Evolutionary conservation across 345 rosid genomes (phyloP).

Genomic region (Gossypium australe): DNA sequence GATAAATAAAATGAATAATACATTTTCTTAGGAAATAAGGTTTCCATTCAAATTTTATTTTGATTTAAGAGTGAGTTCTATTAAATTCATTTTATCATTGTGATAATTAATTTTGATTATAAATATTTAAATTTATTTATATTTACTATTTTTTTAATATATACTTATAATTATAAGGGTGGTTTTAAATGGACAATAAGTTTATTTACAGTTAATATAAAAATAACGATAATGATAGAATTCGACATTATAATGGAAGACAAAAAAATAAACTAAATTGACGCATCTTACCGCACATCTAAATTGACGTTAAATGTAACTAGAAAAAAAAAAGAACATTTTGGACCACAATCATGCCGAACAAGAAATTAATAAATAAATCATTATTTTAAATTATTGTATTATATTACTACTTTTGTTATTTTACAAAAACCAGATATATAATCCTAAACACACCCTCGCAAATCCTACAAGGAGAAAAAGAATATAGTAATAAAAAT

Average conservation of each 20-base stretch:
- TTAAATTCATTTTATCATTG: too few species aligned
- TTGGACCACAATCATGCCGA: too few species aligned
- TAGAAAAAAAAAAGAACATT: too few species aligned
- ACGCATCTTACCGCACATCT: rapidly evolving
- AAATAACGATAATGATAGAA: rapidly evolving
- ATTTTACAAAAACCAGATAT: neutral
- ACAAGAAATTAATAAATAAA: neutral
- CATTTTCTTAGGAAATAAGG: too few species aligned
- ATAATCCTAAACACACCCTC: constrained; percentile 3
- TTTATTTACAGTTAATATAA: rapidly evolving
- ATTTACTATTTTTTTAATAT: too few species aligned
- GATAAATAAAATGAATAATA: too few species aligned
- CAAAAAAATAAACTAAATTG: too few species aligned
- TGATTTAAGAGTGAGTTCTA: too few species aligned
- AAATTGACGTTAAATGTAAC: too few species aligned
- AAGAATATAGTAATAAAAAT: neutral
- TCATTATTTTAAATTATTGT: neutral
- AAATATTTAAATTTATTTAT: too few species aligned
- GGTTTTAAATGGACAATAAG: rapidly evolving
- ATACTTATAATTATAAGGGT: rapidly evolving
- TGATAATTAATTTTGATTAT: too few species aligned
- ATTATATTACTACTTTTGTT: neutral
- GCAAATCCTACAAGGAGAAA: neutral
- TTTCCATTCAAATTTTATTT: too few species aligned
- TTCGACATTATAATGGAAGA: rapidly evolving